These are phyloP conservation scores for Circinella umbellata DNA, from an alignment of 371 early-diverging fungal genomes.

Conservation along the genomic window DNA sequence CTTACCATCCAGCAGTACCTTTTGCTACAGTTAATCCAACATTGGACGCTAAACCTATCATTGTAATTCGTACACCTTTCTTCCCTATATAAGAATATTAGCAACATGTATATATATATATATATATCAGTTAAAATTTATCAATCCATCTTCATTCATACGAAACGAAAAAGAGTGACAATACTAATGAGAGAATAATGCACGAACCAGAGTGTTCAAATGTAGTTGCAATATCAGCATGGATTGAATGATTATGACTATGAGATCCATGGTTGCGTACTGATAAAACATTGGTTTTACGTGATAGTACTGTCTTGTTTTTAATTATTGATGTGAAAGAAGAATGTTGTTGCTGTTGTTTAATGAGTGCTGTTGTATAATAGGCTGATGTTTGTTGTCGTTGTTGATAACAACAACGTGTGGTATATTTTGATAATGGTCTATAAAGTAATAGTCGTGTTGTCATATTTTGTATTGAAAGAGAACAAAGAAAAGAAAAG, in stretches of 20 bases:
- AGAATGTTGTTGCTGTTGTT: background rate
- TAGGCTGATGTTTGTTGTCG: constrained; percentile 5
- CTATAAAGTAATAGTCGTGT: background rate
- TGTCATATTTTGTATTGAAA: background rate
- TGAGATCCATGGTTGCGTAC: background rate
- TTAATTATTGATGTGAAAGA: too few relatives aligned
- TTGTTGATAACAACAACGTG: background rate
- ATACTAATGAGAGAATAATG: too few relatives aligned
- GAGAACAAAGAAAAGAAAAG: background rate
- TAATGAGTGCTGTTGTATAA: constrained; percentile 4
- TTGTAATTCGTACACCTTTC: constrained; percentile 66
- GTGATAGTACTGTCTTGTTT: background rate
- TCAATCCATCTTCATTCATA: background rate
- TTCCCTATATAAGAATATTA: constrained; percentile 30
- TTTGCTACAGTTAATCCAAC: constrained; percentile 67
- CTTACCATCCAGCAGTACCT: constrained; percentile 65
- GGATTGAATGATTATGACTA: constrained; percentile 8
- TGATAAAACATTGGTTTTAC: background rate
- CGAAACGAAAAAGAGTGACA: too few relatives aligned
- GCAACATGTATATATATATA: too few relatives aligned
- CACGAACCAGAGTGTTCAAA: constrained; percentile 8
- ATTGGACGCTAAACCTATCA: constrained; percentile 70
- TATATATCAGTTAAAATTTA: background rate
- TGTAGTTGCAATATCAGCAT: constrained; percentile 9
- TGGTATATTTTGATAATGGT: background rate